Base-by-base conservation (phyloP, 1,139 yeast genomes). In the Saccharomyces uvarum region DNA sequence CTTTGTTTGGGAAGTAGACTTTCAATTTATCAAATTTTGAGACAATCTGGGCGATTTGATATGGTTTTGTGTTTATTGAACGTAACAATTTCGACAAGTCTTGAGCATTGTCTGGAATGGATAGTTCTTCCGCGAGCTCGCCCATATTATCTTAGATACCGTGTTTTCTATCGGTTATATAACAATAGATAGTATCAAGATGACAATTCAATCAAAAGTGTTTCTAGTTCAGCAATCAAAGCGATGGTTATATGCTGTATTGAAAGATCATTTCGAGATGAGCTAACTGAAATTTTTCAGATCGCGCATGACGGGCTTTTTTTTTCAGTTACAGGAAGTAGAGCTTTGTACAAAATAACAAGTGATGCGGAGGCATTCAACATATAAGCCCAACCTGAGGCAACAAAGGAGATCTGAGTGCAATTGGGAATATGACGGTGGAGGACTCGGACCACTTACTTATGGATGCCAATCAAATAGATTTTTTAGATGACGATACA, bases 21-120 rank as follows among this genome's bases (percentile, higher is more conserved):
- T 73, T 63, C 8, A 86, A 67, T 7, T 70, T 65, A 28, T 68
- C 66, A 1, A 86, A 78, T 2, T 75, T 71, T 1, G 63, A 56
- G 0, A 78, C 68, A 41, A 87, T 75, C 16, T 79, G 77, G 16
- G 67, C 72, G 2, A 80, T 67, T 1, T 75, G 57, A 5, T 55
- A 50, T 1, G 68, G 64, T 2, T 61, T 57, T 1, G 77, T 75
- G 41, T 74, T 74, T 62, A 80, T 84, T 24, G 85, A 79, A 59
- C 96, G 77, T 31, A 88, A 74, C 61, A 75, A 76, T 66, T 80
- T 79, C 2, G 96, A 87, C 47, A 84, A 70, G 4, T 78, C 76
- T 63, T 85, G 89, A 0, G 91, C 81, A 19, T 49, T 49, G 9
- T 31, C 31, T 5, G 50, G 44, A 9, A 81, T 69, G 52, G 63